phyloP scores from a whole-genome alignment of 352 stramenopile species.

The Phytophthora meadii region DNA sequence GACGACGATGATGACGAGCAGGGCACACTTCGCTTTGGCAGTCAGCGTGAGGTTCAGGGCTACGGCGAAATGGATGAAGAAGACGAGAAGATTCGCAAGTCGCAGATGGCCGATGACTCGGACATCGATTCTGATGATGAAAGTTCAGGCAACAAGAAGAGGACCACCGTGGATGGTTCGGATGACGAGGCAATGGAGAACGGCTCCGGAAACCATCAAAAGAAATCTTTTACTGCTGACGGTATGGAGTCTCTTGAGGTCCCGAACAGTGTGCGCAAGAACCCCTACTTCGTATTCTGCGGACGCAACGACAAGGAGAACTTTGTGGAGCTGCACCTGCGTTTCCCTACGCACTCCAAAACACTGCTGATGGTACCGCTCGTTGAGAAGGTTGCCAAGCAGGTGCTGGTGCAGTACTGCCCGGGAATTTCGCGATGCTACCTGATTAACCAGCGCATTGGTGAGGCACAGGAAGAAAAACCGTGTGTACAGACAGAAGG shows the following conservation, averaged over 20 bases:
- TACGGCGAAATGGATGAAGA: constrained; percentile 96
- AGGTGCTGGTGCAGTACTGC: constrained; percentile 89
- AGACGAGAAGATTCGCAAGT: constrained; percentile 86
- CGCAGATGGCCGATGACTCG: constrained; percentile 64
- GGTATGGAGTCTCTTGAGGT: constrained; percentile 83
- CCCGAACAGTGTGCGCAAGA: constrained; percentile 81
- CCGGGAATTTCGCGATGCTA: constrained; percentile 90
- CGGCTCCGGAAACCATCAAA: constrained; percentile 28
- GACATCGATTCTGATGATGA: constrained; percentile 69
- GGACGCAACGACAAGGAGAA: constrained; percentile 81
- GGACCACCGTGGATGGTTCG: constrained; percentile 25
- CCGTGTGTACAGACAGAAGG: constrained; percentile 95
- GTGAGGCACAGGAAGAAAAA: constrained; percentile 80
- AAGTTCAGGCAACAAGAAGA: constrained; percentile 43
- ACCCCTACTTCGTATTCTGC: constrained; percentile 88
- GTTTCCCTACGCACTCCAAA: constrained; percentile 90
- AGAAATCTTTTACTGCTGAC: constrained; percentile 54
- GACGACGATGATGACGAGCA: constrained; percentile 92
- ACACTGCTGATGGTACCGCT: constrained; percentile 91
- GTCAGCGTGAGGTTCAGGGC: constrained; percentile 78
- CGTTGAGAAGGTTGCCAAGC: constrained; percentile 85
- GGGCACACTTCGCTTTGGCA: constrained; percentile 86
- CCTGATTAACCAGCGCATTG: constrained; percentile 89
- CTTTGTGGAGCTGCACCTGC: constrained; percentile 86
- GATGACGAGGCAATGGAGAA: constrained; percentile 57